Evolutionary conservation across 441 rosid genomes (phyloP), one percentile per base, ranked within the genome.

Genomic region (Bruguiera hainesii): DNA sequence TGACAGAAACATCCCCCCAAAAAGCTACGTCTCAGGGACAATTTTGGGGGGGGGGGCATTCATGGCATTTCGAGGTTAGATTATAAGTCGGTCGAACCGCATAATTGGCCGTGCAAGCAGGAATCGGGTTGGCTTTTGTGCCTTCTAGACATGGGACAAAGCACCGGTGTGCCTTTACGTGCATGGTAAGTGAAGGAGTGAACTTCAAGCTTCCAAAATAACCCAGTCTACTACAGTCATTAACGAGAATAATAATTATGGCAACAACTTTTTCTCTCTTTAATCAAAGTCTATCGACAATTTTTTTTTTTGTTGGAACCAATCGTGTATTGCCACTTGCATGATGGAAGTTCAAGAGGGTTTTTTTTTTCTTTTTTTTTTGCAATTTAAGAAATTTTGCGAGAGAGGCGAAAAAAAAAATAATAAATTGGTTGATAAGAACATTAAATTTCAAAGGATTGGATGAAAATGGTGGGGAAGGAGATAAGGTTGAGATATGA

Each of bases 111-210:
- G 79, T 73, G 83, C 72, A 75, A 83, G 86, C 80, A 71, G 83
- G 69, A 46, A 68, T 29, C 20, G 65, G 68, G 63, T 73, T 74
- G 75, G 76, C 71, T 79, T 79, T 51, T 48, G 3, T 84, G 90
- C 85, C 77, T 69, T 88, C 84, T 60, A 6, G 75, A 31, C 18
- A 60, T 3, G 68, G 68, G 85, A 80, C 88, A 84, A 60, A 31
- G 39, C 11, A 48, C 35, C 9, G 5, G 56, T 66, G 69, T 61
- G 69, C 84, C 86, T 79, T 82, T 77, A 75, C 90, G 75, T 83
- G 86, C 79, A 74, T 78, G 81, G 80, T 62, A 79, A 82, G 88
- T 77, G 84, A 80, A 76, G 60, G 64, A 55, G 58, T 55, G 58
- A 55, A 55, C 56, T 61, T 29, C 21, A 68, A 64, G 79, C 68